Percentiles rank a stretch among this genome's conserved stretches.
Conservation (phyloP, 371 early-diverging fungal species). For the Catenaria anguillulae region DNA sequence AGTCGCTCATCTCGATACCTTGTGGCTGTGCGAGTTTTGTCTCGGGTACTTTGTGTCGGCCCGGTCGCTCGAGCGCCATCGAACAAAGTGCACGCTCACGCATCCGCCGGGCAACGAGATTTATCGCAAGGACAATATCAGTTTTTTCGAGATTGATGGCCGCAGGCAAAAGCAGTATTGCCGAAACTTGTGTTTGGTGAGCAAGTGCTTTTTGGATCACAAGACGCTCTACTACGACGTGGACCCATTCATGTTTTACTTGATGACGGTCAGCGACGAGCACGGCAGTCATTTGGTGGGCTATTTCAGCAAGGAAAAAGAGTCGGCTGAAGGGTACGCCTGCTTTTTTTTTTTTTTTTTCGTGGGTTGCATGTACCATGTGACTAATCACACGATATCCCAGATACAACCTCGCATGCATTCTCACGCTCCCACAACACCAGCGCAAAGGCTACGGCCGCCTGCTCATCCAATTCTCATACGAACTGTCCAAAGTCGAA, state of each 20-base stretch:
- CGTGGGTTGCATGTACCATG: too few relatives aligned
- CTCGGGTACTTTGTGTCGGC: conserved; percentile 58
- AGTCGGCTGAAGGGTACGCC: conserved; percentile 83
- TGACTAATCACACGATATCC: too few relatives aligned
- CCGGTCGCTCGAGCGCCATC: conserved; percentile 51
- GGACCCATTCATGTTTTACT: conserved; percentile 97
- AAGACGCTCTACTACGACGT: conserved; percentile 99
- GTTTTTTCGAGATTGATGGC: conserved; percentile 90
- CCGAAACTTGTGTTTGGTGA: conserved; percentile 69
- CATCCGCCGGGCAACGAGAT: conserved; percentile 93
- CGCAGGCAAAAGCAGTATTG: conserved; percentile 75
- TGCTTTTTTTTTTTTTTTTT: too few relatives aligned
- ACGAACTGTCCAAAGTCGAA: conserved; percentile 92
- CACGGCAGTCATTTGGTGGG: conserved; percentile 87
- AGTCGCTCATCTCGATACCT: conserved; percentile 43
- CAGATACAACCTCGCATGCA: conserved; percentile 99
- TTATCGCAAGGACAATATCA: conserved; percentile 67
- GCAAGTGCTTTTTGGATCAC: conserved; percentile 97
- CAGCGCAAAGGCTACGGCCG: conserved; percentile 98
- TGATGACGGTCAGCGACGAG: conserved; percentile 70
- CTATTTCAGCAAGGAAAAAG: conserved; percentile 99
- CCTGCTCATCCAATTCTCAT: conserved; percentile 91
- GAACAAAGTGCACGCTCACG: conserved; percentile 58
- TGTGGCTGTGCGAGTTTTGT: conserved; percentile 91
- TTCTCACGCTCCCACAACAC: conserved; percentile 95